Evolutionary conservation across 2,329 filamentous ascomycete species (phyloP).

Genomic region (Sporothrix brunneoviolacea): DNA sequence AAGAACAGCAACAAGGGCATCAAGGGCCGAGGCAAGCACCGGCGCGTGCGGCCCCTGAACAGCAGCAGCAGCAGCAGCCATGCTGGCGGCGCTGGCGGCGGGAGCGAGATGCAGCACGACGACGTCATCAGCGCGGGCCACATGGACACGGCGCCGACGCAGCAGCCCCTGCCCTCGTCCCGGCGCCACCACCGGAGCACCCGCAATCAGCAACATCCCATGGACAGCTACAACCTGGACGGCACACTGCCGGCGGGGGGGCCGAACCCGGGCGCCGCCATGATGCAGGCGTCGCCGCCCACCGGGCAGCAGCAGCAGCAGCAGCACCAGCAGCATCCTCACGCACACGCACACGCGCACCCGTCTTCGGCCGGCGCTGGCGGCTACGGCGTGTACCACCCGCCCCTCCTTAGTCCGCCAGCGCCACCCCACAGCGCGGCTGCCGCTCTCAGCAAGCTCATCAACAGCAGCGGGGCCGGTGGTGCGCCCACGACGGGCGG

Average conservation of each 20-base stretch:
- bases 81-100: not conserved
- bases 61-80: not conserved
- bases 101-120: not conserved
- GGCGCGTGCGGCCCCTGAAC: constrained; percentile 46
- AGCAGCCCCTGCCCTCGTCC: not conserved
- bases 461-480: not conserved
- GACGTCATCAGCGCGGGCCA: too few species aligned
- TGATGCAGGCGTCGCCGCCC: too few species aligned
- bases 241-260: not conserved
- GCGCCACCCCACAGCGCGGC: not conserved
- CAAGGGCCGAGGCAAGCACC: constrained; percentile 86
- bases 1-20: constrained; percentile 99
- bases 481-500: not conserved
- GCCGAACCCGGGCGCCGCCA: too few species aligned
- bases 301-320: not conserved
- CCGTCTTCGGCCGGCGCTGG: not conserved
- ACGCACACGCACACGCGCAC: too few species aligned
- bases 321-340: not conserved
- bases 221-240: constrained; percentile 1
- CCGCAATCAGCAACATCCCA: not conserved
- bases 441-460: not conserved
- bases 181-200: not conserved
- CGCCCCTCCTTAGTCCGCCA: too few species aligned
- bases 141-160: too few species aligned
- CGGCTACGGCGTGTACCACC: constrained; percentile 3